Evolutionary conservation across 2,329 filamentous ascomycete genomes (phyloP).

Genomic region (Fusarium humuli): DNA sequence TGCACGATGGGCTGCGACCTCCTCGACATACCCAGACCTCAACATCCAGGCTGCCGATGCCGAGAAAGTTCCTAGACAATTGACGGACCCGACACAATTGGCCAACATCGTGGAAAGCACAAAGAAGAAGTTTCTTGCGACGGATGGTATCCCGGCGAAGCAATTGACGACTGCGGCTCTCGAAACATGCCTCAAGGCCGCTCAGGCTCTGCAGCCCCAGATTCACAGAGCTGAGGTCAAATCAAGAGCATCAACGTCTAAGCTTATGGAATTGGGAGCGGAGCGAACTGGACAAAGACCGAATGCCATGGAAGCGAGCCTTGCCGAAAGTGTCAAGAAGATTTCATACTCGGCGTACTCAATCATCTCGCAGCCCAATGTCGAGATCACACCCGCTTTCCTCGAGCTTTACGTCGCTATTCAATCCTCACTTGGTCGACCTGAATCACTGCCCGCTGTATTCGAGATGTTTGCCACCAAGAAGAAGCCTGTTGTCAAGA

Average conservation of each 20-base stretch:
- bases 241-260: conserved; percentile 62
- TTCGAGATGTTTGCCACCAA: conserved; percentile 88
- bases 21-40: conserved; percentile 36
- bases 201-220: conserved; percentile 58
- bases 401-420: conserved; percentile 81
- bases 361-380: conserved; percentile 77
- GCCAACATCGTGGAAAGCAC: conserved; percentile 57
- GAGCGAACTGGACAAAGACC: conserved; percentile 50
- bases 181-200: conserved; percentile 59
- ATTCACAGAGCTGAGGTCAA: conserved; percentile 54
- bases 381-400: conserved; percentile 81
- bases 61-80: conserved; percentile 40
- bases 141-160: conserved; percentile 59
- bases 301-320: conserved; percentile 48
- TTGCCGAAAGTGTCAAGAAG: conserved; percentile 61
- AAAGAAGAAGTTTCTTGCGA: conserved; percentile 57
- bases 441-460: conserved; percentile 81
- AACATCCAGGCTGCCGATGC: conserved; percentile 28
- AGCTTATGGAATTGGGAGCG: conserved; percentile 61
- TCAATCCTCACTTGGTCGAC: conserved; percentile 77
- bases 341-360: conserved; percentile 73
- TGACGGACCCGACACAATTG: conserved; percentile 56
- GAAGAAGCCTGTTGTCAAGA: conserved; percentile 72
- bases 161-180: conserved; percentile 58
- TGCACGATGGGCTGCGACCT: conserved; percentile 47